Base-by-base conservation (phyloP, 192 early-diverging fungal genomes). In the Backusella australiensis region DNA sequence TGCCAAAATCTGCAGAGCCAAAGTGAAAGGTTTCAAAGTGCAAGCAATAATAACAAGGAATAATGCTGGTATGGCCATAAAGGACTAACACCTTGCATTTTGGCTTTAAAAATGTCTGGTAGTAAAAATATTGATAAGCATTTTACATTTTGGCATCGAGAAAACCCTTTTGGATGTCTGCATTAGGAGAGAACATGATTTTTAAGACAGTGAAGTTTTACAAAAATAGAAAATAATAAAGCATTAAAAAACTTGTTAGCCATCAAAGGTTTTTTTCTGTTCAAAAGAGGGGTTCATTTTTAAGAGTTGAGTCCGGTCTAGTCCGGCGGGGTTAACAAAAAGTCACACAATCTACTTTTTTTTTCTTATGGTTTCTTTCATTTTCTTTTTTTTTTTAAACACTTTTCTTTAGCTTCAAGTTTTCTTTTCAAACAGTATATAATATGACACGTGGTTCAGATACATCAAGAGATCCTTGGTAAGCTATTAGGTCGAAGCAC, bases 391-490 rank as follows among this genome's bases (percentile, higher is more conserved):
- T 56, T 63, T 29, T 63, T 63, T 12, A 29, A 29, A 29, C 11
- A 6, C 9, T 59, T 26, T 26, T 26, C 21, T 59, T 56, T 59
- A 11, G 9, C 12, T 26, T 59, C 15, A 53, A 53, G 8, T 44
- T 67, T 67, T 67, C 11, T 67, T 67, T 38, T 12, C 6, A 39
- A 69, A 12, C 15, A 35, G 38, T 70, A 70, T 32, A 59, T 26
- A 71, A 49, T 32, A 88, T 88, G 86, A 80, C 81, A 75, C 86
- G 80, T 73, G 80, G 84, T 68, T 71, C 78, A 63, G 87, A 88
- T 80, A 85, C 86, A 75, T 78, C 85, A 52, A 84, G 87, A 77
- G 87, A 88, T 83, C 87, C 87, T 56, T 88, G 86, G 86, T 88
- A 78, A 81, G 68, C 67, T 21, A 39, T 44, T 12, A 32, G 32